A percentile compares a stretch with the other conserved stretches of the same genome.
Conservation (phyloP, 73 alveolate genomes). For the Uronychia setigera region DNA sequence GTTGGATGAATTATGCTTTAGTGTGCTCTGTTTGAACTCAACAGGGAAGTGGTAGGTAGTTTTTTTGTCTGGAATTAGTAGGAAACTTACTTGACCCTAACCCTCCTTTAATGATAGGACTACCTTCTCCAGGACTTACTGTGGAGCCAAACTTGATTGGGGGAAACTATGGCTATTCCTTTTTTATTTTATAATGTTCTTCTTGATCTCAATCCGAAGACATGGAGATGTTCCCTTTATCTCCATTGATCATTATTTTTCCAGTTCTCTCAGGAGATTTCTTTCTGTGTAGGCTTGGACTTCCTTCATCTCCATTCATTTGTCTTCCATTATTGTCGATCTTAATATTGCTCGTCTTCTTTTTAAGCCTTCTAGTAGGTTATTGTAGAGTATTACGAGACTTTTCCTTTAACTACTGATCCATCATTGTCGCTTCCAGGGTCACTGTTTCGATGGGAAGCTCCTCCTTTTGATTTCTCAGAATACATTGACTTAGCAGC, state of each 20-base stretch:
- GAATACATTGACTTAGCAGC: background rate
- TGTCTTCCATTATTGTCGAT: background rate
- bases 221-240: background rate
- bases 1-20: background rate
- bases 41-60: background rate
- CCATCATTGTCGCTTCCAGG: background rate
- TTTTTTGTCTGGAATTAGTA: background rate
- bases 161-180: background rate
- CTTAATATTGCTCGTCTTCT: background rate
- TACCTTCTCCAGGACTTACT: background rate
- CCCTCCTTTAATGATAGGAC: background rate
- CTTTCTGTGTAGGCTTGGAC: background rate
- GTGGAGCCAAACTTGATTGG: background rate
- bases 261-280: background rate
- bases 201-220: conserved; percentile 1
- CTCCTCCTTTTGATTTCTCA: background rate
- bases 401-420: background rate
- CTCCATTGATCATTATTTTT: background rate
- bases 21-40: background rate
- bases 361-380: background rate
- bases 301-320: background rate
- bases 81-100: background rate
- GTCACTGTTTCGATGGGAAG: background rate
- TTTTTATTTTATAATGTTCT: no score
- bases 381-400: background rate